Conservation (phyloP, 2,329 filamentous ascomycete species). For the Xylogone sp. region DNA sequence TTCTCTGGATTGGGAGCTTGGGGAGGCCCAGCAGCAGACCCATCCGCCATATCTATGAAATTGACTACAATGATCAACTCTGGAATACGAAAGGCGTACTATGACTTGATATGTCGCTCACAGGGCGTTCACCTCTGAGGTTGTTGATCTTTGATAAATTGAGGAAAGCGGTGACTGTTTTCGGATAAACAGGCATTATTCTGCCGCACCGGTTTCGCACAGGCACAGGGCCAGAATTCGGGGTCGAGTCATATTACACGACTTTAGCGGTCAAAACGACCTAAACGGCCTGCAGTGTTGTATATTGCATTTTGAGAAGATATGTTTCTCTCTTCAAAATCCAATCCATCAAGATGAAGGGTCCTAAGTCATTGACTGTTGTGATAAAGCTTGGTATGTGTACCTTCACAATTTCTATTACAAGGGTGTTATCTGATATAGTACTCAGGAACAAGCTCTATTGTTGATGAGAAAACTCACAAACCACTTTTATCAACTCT, state of each 20-base stretch:
- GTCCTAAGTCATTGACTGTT: slow-evolving; percentile 54
- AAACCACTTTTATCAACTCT: slow-evolving; percentile 89
- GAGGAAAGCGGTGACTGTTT: slow-evolving; percentile 8
- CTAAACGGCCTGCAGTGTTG: too few species aligned
- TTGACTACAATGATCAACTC: not conserved
- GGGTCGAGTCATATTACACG: not conserved
- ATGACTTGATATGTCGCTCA: slow-evolving; percentile 1
- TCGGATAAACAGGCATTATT: slow-evolving; percentile 3
- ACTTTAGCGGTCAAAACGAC: slow-evolving; percentile 8
- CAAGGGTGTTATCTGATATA: not conserved
- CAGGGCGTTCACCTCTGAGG: slow-evolving; percentile 2
- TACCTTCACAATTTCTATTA: not conserved
- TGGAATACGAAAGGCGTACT: not conserved
- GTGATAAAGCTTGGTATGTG: slow-evolving; percentile 64
- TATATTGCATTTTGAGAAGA: too few species aligned
- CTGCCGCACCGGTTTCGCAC: slow-evolving; percentile 9
- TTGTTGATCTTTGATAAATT: slow-evolving; percentile 4
- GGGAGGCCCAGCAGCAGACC: slow-evolving; percentile 3
- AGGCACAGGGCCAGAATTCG: not conserved
- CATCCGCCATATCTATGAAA: not conserved
- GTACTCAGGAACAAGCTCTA: slow-evolving; percentile 85
- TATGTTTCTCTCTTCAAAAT: not conserved
- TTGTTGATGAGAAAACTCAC: slow-evolving; percentile 93
- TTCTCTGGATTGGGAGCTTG: slow-evolving; percentile 32
- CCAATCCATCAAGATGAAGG: slow-evolving; percentile 42